Evolutionary conservation across 176 grass and related monocot species (phyloP).

Genomic region (Triticum turgidum): DNA sequence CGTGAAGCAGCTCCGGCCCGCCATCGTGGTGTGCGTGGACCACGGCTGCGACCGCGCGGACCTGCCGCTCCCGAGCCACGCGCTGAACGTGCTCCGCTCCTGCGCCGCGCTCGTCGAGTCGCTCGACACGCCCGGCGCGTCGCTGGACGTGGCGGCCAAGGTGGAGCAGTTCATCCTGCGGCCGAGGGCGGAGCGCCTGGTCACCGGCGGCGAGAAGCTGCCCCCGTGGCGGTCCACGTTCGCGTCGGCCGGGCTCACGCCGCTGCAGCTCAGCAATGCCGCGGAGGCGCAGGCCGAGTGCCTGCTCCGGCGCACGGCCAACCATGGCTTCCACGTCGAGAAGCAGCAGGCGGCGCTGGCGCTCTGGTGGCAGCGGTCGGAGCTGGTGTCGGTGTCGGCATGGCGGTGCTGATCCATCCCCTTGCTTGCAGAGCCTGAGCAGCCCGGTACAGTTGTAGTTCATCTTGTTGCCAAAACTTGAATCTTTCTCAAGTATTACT

Average conservation of each 20-base stretch:
- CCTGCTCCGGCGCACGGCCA: slow-evolving; percentile 38
- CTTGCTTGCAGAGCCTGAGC: not conserved
- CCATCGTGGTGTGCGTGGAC: slow-evolving; percentile 56
- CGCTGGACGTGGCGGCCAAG: slow-evolving; percentile 33
- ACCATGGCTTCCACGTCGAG: slow-evolving; percentile 54
- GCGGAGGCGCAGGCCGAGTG: slow-evolving; percentile 72
- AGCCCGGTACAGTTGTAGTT: slow-evolving; percentile 16
- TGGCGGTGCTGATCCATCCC: slow-evolving; percentile 45
- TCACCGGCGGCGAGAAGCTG: slow-evolving; percentile 30
- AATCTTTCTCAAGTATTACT: not conserved
- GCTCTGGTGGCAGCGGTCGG: slow-evolving; percentile 49
- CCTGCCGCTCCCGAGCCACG: slow-evolving; percentile 41
- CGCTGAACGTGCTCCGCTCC: slow-evolving; percentile 39
- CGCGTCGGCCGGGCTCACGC: slow-evolving; percentile 32
- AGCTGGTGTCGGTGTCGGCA: slow-evolving; percentile 54
- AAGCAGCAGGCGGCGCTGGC: slow-evolving; percentile 31
- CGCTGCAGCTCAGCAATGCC: slow-evolving; percentile 45
- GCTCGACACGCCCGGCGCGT: slow-evolving; percentile 35
- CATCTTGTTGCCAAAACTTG: slow-evolving; percentile 34
- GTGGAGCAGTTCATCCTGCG: slow-evolving; percentile 52
- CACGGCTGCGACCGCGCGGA: slow-evolving; percentile 45
- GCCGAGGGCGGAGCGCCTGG: slow-evolving; percentile 40
- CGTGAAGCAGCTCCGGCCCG: slow-evolving; percentile 51
- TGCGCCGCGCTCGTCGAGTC: slow-evolving; percentile 48
- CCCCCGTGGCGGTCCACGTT: slow-evolving; percentile 43